Evolutionary conservation across 1,139 yeast genomes (phyloP).

Genomic region (Maudiozyma humilis): DNA sequence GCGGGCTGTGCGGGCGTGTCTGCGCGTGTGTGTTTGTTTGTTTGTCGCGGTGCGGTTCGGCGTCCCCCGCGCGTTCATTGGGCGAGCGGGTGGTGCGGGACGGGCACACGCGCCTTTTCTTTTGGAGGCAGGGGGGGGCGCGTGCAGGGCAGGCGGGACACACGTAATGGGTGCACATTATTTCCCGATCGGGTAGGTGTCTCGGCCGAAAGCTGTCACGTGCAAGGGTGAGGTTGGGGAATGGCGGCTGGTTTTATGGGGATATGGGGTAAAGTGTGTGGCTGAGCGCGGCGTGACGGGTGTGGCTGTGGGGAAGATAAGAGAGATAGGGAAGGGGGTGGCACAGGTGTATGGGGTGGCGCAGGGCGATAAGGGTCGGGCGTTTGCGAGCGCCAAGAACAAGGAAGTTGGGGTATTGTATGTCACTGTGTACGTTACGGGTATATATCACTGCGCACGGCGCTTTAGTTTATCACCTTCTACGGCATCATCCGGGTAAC

Average conservation of each 20-base stretch:
- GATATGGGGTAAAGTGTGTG: no score
- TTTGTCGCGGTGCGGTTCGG: neutral
- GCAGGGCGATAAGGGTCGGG: no score
- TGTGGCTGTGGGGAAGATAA: no score
- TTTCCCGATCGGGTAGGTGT: neutral
- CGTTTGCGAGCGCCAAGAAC: no score
- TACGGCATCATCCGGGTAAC: neutral
- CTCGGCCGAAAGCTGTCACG: neutral
- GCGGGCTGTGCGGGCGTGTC: neutral
- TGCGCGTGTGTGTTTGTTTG: neutral
- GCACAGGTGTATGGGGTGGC: no score
- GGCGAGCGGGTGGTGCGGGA: no score
- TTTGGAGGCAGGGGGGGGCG: neutral
- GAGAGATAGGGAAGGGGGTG: no score
- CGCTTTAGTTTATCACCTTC: no score
- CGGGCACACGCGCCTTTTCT: neutral
- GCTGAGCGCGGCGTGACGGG: no score
- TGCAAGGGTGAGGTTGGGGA: neutral
- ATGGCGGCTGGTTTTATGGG: no score
- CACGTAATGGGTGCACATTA: neutral
- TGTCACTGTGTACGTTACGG: neutral
- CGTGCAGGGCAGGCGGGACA: neutral
- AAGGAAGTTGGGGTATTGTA: neutral
- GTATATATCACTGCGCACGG: neutral
- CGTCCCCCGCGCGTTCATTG: no score